These are phyloP conservation scores for Lactifluus rugatus DNA, from an alignment of 768 basidiomycete genomes.

Conservation along the genomic window DNA sequence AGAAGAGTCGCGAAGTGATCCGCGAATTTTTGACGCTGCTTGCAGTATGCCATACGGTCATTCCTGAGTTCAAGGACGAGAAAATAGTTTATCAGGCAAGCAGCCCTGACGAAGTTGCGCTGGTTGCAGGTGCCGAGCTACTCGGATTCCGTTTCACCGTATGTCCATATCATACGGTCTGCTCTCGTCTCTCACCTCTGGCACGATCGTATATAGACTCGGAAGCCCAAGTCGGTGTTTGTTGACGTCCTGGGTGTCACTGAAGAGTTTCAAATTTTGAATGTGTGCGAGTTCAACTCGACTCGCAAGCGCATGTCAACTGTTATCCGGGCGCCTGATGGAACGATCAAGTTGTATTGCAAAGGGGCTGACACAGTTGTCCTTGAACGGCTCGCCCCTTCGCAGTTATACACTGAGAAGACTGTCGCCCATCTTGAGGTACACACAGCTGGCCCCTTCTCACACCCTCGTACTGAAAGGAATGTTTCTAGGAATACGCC, in stretches of 20 bases:
- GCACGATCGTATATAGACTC: slow-evolving; percentile 48
- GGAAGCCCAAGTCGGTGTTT: slow-evolving; percentile 94
- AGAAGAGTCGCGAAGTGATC: slow-evolving; percentile 31
- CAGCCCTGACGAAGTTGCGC: slow-evolving; percentile 94
- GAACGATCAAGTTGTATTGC: slow-evolving; percentile 88
- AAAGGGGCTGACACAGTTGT: slow-evolving; percentile 99
- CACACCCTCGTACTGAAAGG: neutral
- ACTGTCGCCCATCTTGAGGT: slow-evolving; percentile 90
- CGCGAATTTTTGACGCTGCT: slow-evolving; percentile 37
- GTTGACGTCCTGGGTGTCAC: slow-evolving; percentile 64
- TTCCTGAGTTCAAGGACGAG: slow-evolving; percentile 83
- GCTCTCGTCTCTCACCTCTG: neutral
- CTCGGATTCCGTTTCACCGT: slow-evolving; percentile 93
- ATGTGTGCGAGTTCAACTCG: slow-evolving; percentile 98
- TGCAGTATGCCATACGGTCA: slow-evolving; percentile 97
- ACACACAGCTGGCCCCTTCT: slow-evolving; percentile 12
- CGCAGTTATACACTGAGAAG: slow-evolving; percentile 76
- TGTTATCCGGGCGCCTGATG: slow-evolving; percentile 75
- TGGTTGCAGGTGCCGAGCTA: slow-evolving; percentile 88
- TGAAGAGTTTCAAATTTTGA: slow-evolving; percentile 83
- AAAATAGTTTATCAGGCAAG: slow-evolving; percentile 93
- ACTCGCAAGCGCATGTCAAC: slow-evolving; percentile 98
- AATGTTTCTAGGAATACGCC: slow-evolving; percentile 67
- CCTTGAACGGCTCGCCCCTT: slow-evolving; percentile 79
- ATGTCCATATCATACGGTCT: slow-evolving; percentile 27